A percentile compares a stretch with the other conserved stretches of the same genome.
Evolutionary conservation across 768 basidiomycete genomes (phyloP).

Genomic region (Termitomyces sp.): DNA sequence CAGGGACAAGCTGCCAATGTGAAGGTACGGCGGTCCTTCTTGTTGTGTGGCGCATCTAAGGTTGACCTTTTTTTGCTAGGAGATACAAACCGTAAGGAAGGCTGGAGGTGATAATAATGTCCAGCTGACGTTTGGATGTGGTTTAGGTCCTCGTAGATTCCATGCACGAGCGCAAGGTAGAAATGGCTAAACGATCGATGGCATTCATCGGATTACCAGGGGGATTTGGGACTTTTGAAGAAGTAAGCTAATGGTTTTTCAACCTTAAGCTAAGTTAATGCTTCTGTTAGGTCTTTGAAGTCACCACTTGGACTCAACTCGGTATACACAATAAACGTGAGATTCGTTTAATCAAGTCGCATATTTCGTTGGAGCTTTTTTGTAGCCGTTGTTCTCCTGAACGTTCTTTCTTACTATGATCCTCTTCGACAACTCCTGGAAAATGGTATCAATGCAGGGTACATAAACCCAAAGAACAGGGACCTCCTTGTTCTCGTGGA

Average conservation of each 20-base stretch:
- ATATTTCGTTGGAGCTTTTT: neutral
- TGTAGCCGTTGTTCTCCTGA: slow-evolving; percentile 79
- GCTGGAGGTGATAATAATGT: neutral
- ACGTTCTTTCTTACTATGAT: slow-evolving; percentile 79
- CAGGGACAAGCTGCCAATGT: slow-evolving; percentile 17
- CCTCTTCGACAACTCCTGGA: slow-evolving; percentile 74
- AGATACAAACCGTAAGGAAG: slow-evolving; percentile 11
- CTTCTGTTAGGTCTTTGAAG: slow-evolving; percentile 67
- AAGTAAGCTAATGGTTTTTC: slow-evolving; percentile 39
- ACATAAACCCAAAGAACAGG: slow-evolving; percentile 61
- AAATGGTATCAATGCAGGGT: slow-evolving; percentile 62
- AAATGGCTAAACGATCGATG: slow-evolving; percentile 77
- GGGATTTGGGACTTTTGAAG: slow-evolving; percentile 94
- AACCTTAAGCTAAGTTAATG: neutral
- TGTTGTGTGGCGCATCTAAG: neutral
- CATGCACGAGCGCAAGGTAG: slow-evolving; percentile 87
- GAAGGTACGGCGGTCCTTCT: slow-evolving; percentile 14
- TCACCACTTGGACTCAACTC: slow-evolving; percentile 91
- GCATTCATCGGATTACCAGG: slow-evolving; percentile 91
- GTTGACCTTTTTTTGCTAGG: neutral
- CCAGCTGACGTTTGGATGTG: neutral
- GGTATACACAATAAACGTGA: slow-evolving; percentile 82
- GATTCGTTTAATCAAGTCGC: neutral
- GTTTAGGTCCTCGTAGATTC: slow-evolving; percentile 64
- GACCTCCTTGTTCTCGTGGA: slow-evolving; percentile 71